These are phyloP conservation scores for Citeromyces siamensis DNA, from an alignment of 1,139 yeast species.

Conservation along the genomic window DNA sequence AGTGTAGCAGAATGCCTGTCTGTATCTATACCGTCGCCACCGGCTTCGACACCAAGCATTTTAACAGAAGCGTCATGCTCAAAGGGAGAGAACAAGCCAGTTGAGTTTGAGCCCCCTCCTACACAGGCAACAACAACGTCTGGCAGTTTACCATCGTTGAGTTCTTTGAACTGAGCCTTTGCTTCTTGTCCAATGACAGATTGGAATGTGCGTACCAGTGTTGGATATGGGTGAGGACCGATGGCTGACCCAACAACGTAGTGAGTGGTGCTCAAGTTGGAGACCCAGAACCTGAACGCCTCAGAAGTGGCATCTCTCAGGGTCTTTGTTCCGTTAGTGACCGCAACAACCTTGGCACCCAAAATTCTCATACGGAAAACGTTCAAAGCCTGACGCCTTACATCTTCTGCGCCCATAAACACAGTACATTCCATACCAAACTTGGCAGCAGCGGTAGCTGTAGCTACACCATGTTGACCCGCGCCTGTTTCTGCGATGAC, in stretches of 20 bases:
- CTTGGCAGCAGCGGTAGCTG: conserved; percentile 98
- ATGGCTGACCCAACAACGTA: conserved; percentile 97
- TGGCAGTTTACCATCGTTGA: conserved; percentile 76
- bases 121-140: conserved; percentile 96
- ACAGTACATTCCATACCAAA: conserved; percentile 94
- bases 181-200: conserved; percentile 94
- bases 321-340: conserved; percentile 89
- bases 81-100: conserved; percentile 93
- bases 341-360: conserved; percentile 93
- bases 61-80: conserved; percentile 69
- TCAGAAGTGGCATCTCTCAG: conserved; percentile 96
- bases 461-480: conserved; percentile 99
- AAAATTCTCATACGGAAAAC: conserved; percentile 94
- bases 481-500: conserved; percentile 99
- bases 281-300: conserved; percentile 94
- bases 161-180: conserved; percentile 72
- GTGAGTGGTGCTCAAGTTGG: conserved; percentile 75
- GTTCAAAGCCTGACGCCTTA: conserved; percentile 93
- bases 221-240: conserved; percentile 99
- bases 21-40: conserved; percentile 93
- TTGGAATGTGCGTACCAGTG: conserved; percentile 96
- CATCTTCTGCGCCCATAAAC: conserved; percentile 99
- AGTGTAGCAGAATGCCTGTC: conserved; percentile 85
- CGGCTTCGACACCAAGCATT: conserved; percentile 94
- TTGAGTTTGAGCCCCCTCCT: conserved; percentile 97